phyloP scores from a whole-genome alignment of 2,329 filamentous ascomycete species.

The Aureobasidium vineae region DNA sequence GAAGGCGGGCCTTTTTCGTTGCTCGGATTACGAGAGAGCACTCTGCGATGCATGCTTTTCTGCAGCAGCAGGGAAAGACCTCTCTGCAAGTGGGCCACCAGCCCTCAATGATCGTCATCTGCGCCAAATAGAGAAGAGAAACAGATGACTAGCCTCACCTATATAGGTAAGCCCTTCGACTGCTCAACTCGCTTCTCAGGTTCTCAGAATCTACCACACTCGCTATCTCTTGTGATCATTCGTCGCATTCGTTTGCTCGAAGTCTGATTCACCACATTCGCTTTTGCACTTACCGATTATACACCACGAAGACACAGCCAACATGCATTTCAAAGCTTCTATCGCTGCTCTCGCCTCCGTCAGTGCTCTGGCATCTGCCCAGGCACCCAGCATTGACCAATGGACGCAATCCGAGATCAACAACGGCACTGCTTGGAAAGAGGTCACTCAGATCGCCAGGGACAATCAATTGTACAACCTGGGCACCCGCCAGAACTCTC shows the following conservation, averaged over 20 bases:
- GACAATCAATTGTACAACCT: slow-evolving; percentile 34
- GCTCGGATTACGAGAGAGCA: background rate
- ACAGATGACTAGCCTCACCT: background rate
- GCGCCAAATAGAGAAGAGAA: background rate
- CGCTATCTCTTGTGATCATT: background rate
- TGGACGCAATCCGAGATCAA: slow-evolving; percentile 34
- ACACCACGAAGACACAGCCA: background rate
- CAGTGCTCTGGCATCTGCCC: slow-evolving; percentile 22
- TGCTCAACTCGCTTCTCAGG: background rate
- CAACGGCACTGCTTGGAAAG: slow-evolving; percentile 35
- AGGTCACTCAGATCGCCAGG: slow-evolving; percentile 34
- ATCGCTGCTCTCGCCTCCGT: slow-evolving; percentile 11
- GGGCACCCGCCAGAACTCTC: slow-evolving; percentile 28
- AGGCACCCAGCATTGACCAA: slow-evolving; percentile 23
- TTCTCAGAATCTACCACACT: background rate
- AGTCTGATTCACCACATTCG: slow-evolving; percentile 8
- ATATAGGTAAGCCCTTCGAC: slow-evolving; percentile 12
- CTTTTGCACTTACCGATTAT: background rate
- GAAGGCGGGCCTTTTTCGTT: slow-evolving; percentile 14
- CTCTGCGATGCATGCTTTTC: slow-evolving; percentile 3
- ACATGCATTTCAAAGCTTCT: slow-evolving; percentile 13
- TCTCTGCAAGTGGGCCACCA: slow-evolving; percentile 2
- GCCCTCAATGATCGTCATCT: slow-evolving; percentile 13
- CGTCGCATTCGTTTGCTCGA: slow-evolving; percentile 24
- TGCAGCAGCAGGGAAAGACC: background rate